Evolutionary conservation across 176 grass and related monocot genomes (phyloP), one percentile per base, ranked within the genome.

Genomic region (Secale cereale): DNA sequence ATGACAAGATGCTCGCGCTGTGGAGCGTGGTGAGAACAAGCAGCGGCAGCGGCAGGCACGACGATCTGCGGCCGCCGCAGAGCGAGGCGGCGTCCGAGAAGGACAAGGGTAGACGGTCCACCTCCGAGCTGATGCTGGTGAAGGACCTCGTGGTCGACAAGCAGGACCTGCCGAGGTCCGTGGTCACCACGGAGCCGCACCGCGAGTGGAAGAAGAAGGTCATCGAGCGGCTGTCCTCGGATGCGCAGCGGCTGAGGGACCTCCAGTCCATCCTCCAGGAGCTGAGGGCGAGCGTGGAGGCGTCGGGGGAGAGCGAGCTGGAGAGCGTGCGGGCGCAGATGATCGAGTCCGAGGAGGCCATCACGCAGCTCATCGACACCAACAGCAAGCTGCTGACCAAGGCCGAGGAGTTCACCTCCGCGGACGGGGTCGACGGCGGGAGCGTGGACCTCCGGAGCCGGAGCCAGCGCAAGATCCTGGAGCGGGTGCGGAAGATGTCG

Each of bases 101-200:
- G 14, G 87, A 81, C 29, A 92, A 88, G 27, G 81, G 65, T 16
- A 92, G 81, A 54, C 74, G 88, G 25, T 84, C 40, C 1, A 85
- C 90, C 6, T 82, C 81, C 1, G 93, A 98, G 78, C 81, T 85
- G 6, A 88, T 91, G 79, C 77, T 81, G 3, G 87, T 92, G 66
- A 99, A 99, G 86, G 97, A 96, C 15, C 86, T 99, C 41, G 83
- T 91, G 8, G 41, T 99, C 2, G 97, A 96, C 88, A 94, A 92
- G 80, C 90, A 94, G 63, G 90, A 89, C 74, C 26, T 96, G 22
- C 71, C 88, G 1, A 75, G 70, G 75, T 37, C 88, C 5, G 48
- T 61, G 3, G 59, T 61, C 26, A 57, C 60, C 3, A 62, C 50
- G 2, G 93, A 89, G n/a, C 79, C 86, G 7, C 85, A 87, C 70